These are phyloP conservation scores for Penicillium subrubescens DNA, from an alignment of 495 filamentous ascomycete genomes.

Conservation along the genomic window DNA sequence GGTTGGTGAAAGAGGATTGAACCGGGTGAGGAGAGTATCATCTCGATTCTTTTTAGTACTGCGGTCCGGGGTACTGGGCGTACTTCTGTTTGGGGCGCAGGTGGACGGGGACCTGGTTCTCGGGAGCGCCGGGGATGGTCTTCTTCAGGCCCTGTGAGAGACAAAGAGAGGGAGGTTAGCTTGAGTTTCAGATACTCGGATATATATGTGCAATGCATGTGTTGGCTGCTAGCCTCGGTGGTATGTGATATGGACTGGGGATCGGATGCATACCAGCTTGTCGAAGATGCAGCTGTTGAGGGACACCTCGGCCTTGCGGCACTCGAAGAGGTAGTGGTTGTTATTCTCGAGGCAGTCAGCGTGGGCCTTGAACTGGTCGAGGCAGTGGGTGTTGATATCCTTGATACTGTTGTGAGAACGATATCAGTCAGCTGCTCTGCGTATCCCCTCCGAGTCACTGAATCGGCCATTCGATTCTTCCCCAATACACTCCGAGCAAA, in stretches of 20 bases:
- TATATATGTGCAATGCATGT: neutral
- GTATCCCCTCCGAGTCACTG: neutral
- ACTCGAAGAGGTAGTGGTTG: conserved; percentile 96
- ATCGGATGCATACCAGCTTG: conserved; percentile 69
- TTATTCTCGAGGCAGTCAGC: conserved; percentile 96
- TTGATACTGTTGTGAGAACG: conserved; percentile 63
- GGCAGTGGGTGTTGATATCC: conserved; percentile 94
- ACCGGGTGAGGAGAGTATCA: conserved; percentile 8
- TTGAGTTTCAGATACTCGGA: neutral
- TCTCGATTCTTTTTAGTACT: conserved; percentile 37
- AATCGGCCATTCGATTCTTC: neutral
- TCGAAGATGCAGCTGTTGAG: conserved; percentile 93
- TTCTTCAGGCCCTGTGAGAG: conserved; percentile 78
- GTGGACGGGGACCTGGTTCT: conserved; percentile 78
- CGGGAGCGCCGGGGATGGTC: conserved; percentile 80
- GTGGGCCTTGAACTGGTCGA: conserved; percentile 86
- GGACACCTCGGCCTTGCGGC: conserved; percentile 73
- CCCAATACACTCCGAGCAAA: neutral
- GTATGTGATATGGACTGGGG: neutral
- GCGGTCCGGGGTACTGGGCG: conserved; percentile 51
- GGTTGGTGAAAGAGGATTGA: conserved; percentile 8
- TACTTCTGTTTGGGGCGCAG: conserved; percentile 77
- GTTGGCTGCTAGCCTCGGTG: neutral
- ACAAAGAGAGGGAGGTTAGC: conserved; percentile 11
- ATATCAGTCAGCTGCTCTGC: neutral